These are phyloP conservation scores for Nakazawaea laoshanensis DNA, from an alignment of 805 yeast genomes.

Conservation along the genomic window DNA sequence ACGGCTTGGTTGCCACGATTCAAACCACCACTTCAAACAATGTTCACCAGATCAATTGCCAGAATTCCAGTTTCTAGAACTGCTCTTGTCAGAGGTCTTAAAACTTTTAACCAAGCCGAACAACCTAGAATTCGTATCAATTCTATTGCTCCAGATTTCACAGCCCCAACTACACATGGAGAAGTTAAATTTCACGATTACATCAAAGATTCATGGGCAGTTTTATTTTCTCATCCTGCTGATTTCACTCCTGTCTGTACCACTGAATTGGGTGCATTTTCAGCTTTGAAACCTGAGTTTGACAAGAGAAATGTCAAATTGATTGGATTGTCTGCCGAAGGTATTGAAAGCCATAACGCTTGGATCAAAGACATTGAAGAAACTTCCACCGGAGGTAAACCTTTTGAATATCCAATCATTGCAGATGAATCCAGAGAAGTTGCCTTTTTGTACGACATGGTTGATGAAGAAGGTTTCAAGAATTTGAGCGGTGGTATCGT, in stretches of 20 bases:
- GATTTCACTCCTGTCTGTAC: constrained; percentile 97
- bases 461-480: constrained; percentile 76
- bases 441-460: constrained; percentile 80
- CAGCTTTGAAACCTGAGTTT: constrained; percentile 82
- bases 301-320: constrained; percentile 78
- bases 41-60: constrained; percentile 11
- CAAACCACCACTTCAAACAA: constrained; percentile 19
- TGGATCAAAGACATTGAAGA: constrained; percentile 94
- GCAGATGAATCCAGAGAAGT: constrained; percentile 84
- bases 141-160: constrained; percentile 80
- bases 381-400: constrained; percentile 55
- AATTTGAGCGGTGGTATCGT: constrained; percentile 66
- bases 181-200: constrained; percentile 80
- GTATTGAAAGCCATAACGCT: constrained; percentile 65
- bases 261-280: constrained; percentile 92
- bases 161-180: constrained; percentile 76
- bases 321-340: constrained; percentile 86
- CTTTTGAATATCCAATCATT: constrained; percentile 81
- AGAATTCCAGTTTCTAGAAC: constrained; percentile 16
- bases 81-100: constrained; percentile 19
- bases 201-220: constrained; percentile 81
- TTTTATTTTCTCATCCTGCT: constrained; percentile 89
- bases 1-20: no score
- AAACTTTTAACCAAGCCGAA: constrained; percentile 19
- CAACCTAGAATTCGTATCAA: constrained; percentile 52